Percentiles rank a stretch among this genome's conserved stretches.
Conservation (phyloP, 495 filamentous ascomycete species). For the Xylaria castorea region DNA sequence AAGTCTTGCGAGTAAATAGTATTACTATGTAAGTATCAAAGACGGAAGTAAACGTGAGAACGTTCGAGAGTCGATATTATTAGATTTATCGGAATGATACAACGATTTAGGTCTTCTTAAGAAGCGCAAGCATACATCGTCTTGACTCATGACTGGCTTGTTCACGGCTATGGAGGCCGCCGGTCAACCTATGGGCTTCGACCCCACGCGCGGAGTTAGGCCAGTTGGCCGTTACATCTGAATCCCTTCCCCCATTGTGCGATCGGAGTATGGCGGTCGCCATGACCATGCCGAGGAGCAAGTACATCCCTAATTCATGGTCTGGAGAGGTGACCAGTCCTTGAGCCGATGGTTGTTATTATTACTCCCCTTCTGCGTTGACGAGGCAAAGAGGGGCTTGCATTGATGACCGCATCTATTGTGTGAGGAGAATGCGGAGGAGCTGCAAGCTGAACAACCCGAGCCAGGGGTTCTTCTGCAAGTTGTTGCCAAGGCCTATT, state of each 20-base stretch:
- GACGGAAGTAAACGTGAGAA: background rate
- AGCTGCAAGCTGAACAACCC: conserved; percentile 21
- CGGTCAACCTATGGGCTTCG: conserved; percentile 13
- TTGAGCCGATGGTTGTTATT: conserved; percentile 9
- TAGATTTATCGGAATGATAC: background rate
- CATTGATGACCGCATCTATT: conserved; percentile 12
- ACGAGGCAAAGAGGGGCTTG: conserved; percentile 21
- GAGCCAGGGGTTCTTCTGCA: conserved; percentile 21
- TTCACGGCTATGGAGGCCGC: background rate
- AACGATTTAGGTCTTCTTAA: conserved; percentile 4
- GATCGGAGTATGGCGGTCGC: conserved; percentile 23
- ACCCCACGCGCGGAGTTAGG: background rate
- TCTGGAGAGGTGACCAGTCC: conserved; percentile 9
- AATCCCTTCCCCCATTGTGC: conserved; percentile 4
- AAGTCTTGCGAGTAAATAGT: background rate
- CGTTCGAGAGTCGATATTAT: background rate
- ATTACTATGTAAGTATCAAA: background rate
- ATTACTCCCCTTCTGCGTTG: background rate
- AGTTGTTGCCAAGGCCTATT: conserved; percentile 14
- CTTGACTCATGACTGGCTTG: background rate
- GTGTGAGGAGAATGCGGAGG: conserved; percentile 22
- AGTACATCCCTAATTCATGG: background rate
- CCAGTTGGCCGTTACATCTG: conserved; percentile 2
- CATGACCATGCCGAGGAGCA: conserved; percentile 1
- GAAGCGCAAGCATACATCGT: conserved; percentile 4